Base-by-base conservation (phyloP, 2,329 filamentous ascomycete species). In the Monascus ruber region DNA sequence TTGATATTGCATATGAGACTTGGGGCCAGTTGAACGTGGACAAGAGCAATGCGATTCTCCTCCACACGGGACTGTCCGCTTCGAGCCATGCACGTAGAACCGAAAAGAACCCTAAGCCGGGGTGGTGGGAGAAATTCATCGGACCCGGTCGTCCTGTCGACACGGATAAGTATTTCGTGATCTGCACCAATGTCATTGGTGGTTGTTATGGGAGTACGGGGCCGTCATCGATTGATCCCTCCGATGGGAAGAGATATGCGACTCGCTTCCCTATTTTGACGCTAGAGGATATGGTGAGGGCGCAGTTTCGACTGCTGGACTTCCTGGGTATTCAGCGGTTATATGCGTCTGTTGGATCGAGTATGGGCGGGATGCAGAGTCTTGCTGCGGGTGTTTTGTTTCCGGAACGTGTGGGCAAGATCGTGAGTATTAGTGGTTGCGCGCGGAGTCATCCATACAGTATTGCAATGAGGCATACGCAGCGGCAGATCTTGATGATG, bases 101-200 rank as follows among this genome's bases (percentile, higher is more conserved):
- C n/a, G 72, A 76, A 38, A 69, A 72, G 6, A 98, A 98, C 60
- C 76, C 85, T 0, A 83, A 88, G 59, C 83, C 87, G 0, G 91
- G 91, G 3, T 98, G 91, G 91, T 98, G 91, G 91, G 91, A 98
- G 65, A 89, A 83, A 62, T 98, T 98, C 60, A 96, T 98, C 54
- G 91, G 91, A 0, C 83, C 88, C 0, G 86, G 84, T 1, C 74
- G 74, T 17, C 83, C 86, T 7, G 66, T 98, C 6, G 86, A 98
- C 60, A 98, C 91, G 1, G 69, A 89, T 62, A 89, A 86, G 58
- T 94, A 93, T 69, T 85, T 87, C 56, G 69, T 98, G 43, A 85
- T 98, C 44, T 98, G 91, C 66, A 96, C 91, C 6, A 98, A 98
- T 58, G 88, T 96, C 35, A 74, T 98, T 29, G 91, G 91, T 37